phyloP scores from a whole-genome alignment of 768 basidiomycete species.

The Tulasnella sp. region DNA sequence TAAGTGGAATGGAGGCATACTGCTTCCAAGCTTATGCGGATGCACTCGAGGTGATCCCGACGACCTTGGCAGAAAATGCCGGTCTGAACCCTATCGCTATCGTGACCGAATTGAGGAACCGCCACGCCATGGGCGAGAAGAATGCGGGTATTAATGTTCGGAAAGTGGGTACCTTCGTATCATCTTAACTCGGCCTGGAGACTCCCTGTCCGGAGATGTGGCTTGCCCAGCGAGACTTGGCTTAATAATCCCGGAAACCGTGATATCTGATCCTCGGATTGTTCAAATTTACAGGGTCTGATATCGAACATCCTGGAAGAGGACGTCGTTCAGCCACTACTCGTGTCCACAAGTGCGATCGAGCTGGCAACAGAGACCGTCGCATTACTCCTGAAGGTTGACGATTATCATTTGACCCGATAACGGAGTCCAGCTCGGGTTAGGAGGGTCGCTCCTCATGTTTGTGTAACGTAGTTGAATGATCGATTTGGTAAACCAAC shows the following conservation, averaged over 20 bases:
- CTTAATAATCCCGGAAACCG: neutral
- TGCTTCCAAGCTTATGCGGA: conserved; percentile 99
- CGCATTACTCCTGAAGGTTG: conserved; percentile 91
- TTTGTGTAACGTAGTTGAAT: neutral
- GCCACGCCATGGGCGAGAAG: conserved; percentile 90
- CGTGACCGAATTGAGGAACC: conserved; percentile 94
- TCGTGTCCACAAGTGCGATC: conserved; percentile 92
- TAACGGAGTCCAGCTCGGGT: conserved; percentile 9
- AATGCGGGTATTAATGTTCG: conserved; percentile 98
- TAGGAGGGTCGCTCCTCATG: neutral
- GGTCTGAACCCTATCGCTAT: conserved; percentile 97
- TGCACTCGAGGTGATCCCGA: conserved; percentile 95
- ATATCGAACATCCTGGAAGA: conserved; percentile 98
- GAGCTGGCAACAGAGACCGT: conserved; percentile 97
- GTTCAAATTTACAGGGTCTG: conserved; percentile 58
- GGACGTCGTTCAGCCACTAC: conserved; percentile 91
- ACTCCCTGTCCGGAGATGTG: neutral
- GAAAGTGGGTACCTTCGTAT: conserved; percentile 54
- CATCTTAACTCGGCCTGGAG: neutral
- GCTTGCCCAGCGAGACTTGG: too few species aligned
- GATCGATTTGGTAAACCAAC: neutral
- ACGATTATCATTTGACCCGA: conserved; percentile 53
- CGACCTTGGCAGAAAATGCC: conserved; percentile 96
- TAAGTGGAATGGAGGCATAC: conserved; percentile 98
- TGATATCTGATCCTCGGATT: neutral